Evolutionary conservation across 2,329 filamentous ascomycete species (phyloP), one percentile per base, ranked within the genome.

Genomic region (Pseudogymnoascus sp.): DNA sequence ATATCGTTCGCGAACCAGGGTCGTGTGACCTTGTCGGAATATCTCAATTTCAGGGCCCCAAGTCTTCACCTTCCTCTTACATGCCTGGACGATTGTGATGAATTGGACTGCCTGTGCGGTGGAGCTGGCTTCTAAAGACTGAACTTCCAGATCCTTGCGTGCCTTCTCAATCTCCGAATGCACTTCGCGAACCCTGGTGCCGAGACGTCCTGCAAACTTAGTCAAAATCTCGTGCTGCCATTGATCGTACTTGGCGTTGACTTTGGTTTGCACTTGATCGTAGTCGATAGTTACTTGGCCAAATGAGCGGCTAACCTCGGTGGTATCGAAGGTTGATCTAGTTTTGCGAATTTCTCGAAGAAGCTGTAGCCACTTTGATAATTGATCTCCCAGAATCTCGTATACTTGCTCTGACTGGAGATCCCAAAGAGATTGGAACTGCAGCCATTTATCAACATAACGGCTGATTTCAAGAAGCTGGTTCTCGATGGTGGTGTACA

Each of bases 201-300:
- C 91, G 53, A 99, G 87, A 63, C 94, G 91, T 63, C 84, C 83
- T 38, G 92, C 94, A 75, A 99, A 99, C 73, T 96, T 96, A 69
- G 90, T 84, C 38, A 97, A 81, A 63, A 99, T 96, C 68, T 99
- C 94, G 70, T 97, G 91, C 75, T 99, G 94, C 94, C 95, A 99
- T 75, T 97, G 93, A 73, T 99, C 95, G 73, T 99, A 99, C 75
- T 97, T 99, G 70, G 92, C 91, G 71, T 97, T 99, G 75, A 99
- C 94, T 76, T 96, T 97, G 63, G 93, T 91, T 76, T 99, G 95
- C 0, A 99, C 94, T 75, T 99, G 95, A 70, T 97, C 94, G 72
- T 99, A 99, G 74, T 99, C 93, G 71, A 99, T 92, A 3, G 89
- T 91, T 62, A 97, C 86, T 75, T 96, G 93, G 4, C 94, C 94